A percentile compares a stretch with the other conserved stretches of the same genome.
Conservation (phyloP, 2,329 filamentous ascomycete genomes). For the Xylaria sp. region DNA sequence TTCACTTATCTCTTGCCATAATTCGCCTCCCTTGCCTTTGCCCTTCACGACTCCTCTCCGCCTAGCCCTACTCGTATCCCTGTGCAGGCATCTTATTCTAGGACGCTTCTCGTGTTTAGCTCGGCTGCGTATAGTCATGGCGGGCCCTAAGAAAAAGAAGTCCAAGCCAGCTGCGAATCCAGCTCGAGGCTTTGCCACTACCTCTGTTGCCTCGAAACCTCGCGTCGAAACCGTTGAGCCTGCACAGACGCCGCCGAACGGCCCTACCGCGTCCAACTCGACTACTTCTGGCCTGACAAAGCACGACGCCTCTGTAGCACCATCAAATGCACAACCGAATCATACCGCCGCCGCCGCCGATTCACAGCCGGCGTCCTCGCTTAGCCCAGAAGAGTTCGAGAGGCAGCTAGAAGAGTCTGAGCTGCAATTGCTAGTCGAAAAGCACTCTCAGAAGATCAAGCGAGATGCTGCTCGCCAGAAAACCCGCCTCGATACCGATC, state of each 20-base stretch:
- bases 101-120: not conserved
- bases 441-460: slow-evolving; percentile 79
- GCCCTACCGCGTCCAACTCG: slow-evolving; percentile 14
- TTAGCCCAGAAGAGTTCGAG: slow-evolving; percentile 90
- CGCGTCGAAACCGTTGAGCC: slow-evolving; percentile 63
- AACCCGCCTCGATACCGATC: slow-evolving; percentile 83
- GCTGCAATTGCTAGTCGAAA: slow-evolving; percentile 87
- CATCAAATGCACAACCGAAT: slow-evolving; percentile 28
- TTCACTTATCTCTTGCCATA: not conserved
- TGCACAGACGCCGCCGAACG: slow-evolving; percentile 40
- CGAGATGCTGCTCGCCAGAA: slow-evolving; percentile 82
- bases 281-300: slow-evolving; percentile 4
- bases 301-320: not conserved
- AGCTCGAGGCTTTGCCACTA: slow-evolving; percentile 92
- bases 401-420: slow-evolving; percentile 89
- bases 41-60: not conserved
- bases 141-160: slow-evolving; percentile 80
- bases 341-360: slow-evolving; percentile 2
- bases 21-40: not conserved
- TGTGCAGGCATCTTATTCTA: not conserved
- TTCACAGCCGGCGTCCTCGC: slow-evolving; percentile 53
- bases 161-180: slow-evolving; percentile 90
- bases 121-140: slow-evolving; percentile 62
- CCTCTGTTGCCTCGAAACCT: slow-evolving; percentile 86
- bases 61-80: not conserved